These are phyloP conservation scores for Russula vinacea DNA, from an alignment of 768 basidiomycete species.

Conservation along the genomic window DNA sequence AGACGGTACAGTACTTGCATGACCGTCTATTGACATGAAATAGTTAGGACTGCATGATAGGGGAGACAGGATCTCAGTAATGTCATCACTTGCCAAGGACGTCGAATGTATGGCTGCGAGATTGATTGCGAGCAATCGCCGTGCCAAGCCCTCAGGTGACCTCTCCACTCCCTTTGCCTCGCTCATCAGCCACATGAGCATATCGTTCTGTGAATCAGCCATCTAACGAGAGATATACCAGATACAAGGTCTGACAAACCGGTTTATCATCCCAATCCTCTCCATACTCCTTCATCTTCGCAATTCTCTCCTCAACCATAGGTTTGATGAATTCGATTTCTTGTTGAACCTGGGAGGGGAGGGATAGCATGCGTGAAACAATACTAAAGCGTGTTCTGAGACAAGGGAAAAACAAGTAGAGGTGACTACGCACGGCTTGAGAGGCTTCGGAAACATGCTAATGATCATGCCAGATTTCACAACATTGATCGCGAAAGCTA, in stretches of 20 bases:
- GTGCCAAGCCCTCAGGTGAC: slow-evolving; percentile 33
- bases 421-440: slow-evolving; percentile 43
- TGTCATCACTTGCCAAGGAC: slow-evolving; percentile 33
- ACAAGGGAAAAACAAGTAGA: background rate
- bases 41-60: background rate
- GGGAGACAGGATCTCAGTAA: no score
- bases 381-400: background rate
- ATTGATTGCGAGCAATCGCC: slow-evolving; percentile 40
- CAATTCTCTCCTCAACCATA: slow-evolving; percentile 9
- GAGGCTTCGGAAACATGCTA: slow-evolving; percentile 41
- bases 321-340: slow-evolving; percentile 5
- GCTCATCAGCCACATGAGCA: slow-evolving; percentile 44
- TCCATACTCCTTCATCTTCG: slow-evolving; percentile 3
- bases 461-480: slow-evolving; percentile 36
- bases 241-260: background rate
- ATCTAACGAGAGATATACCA: background rate
- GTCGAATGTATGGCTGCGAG: slow-evolving; percentile 41
- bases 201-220: slow-evolving; percentile 36
- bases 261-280: slow-evolving; percentile 1
- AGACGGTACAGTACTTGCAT: slow-evolving; percentile 29
- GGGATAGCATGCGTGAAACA: background rate
- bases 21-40: slow-evolving; percentile 4
- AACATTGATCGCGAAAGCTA: slow-evolving; percentile 39
- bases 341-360: slow-evolving; percentile 4
- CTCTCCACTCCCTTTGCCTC: slow-evolving; percentile 35